phyloP scores from a whole-genome alignment of 1,284 basidiomycete species.

The Fomitopsis palustris region DNA sequence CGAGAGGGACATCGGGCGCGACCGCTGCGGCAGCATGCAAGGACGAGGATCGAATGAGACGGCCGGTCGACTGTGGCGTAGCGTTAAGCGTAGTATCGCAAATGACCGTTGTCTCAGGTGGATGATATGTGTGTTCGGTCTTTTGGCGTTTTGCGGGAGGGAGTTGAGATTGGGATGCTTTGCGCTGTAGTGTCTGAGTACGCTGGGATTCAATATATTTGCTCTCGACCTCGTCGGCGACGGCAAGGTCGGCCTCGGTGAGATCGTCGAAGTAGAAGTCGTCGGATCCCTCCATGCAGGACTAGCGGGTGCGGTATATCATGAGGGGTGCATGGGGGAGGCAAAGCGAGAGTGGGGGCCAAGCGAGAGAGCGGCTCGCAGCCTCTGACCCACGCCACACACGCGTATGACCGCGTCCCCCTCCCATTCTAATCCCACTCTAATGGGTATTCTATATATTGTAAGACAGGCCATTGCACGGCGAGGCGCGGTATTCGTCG shows the following conservation, averaged over 20 bases:
- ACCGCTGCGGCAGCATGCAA: not conserved
- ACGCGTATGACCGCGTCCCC: not conserved
- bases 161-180: slow-evolving; percentile 28
- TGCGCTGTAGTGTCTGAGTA: slow-evolving; percentile 14
- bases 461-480: not conserved
- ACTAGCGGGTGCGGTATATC: not conserved
- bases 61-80: not conserved
- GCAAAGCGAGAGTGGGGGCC: not conserved
- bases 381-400: slow-evolving; percentile 2
- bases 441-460: not conserved
- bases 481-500: not conserved
- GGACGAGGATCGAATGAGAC: not conserved
- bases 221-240: slow-evolving; percentile 57
- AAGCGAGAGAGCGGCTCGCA: not conserved
- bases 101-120: not conserved
- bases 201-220: slow-evolving; percentile 37
- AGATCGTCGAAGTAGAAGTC: slow-evolving; percentile 64
- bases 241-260: slow-evolving; percentile 59
- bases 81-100: not conserved
- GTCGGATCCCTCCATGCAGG: slow-evolving; percentile 59
- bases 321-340: not conserved
- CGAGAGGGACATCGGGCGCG: not conserved
- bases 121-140: slow-evolving; percentile 21
- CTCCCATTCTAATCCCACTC: too few species aligned
- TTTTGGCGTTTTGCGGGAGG: slow-evolving; percentile 52